A percentile compares a stretch with the other conserved stretches of the same genome.
phyloP scores from a whole-genome alignment of 257 asterid species.

The Knoxia roxburghii region DNA sequence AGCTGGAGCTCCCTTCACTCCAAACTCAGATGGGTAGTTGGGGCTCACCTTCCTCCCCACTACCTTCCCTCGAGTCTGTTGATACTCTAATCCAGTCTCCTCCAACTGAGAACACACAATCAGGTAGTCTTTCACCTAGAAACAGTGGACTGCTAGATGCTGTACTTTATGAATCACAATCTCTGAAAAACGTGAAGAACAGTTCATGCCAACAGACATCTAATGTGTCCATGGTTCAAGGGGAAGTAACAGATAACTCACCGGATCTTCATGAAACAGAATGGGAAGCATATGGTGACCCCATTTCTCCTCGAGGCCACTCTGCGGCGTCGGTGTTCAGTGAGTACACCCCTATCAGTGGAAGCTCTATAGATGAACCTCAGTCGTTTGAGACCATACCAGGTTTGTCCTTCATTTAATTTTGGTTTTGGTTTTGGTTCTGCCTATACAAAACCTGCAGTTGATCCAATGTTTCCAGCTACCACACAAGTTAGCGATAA shows the following conservation, averaged over 20 bases:
- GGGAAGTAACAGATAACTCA: constrained; percentile 29
- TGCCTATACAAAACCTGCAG: not conserved
- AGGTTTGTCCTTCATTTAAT: constrained; percentile 37
- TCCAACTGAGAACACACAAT: constrained; percentile 31
- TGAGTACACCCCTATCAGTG: constrained; percentile 40
- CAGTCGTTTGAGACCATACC: constrained; percentile 29
- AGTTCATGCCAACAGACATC: constrained; percentile 24
- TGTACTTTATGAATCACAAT: constrained; percentile 47
- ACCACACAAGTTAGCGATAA: not conserved
- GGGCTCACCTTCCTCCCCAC: constrained; percentile 63
- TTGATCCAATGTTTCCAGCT: no score
- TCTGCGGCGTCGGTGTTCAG: constrained; percentile 49
- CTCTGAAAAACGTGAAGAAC: constrained; percentile 31
- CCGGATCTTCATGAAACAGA: constrained; percentile 33
- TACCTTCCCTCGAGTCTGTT: constrained; percentile 55
- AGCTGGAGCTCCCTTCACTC: constrained; percentile 98
- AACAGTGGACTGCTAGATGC: constrained; percentile 73
- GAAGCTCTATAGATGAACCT: constrained; percentile 46
- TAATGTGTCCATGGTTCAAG: constrained; percentile 24
- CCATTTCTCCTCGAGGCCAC: constrained; percentile 43
- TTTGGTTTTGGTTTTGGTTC: constrained; percentile 1
- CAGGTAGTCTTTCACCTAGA: constrained; percentile 39
- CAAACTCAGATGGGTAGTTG: constrained; percentile 64
- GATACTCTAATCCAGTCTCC: constrained; percentile 58
- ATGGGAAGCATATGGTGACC: constrained; percentile 46